phyloP scores from a whole-genome alignment of 805 yeast genomes.

The Starmerella riodocensis region DNA sequence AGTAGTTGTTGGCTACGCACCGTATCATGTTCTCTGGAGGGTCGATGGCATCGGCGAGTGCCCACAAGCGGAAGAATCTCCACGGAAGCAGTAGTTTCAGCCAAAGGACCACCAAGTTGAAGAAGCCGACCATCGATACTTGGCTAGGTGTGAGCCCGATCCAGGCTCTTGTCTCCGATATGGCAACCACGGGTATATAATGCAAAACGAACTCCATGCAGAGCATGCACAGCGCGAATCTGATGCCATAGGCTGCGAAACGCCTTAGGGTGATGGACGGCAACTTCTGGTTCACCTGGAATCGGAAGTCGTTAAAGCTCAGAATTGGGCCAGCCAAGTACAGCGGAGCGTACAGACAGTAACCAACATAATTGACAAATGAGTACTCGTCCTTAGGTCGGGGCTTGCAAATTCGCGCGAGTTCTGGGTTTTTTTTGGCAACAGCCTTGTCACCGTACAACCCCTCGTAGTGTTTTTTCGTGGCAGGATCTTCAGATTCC shows the following conservation, averaged over 20 bases:
- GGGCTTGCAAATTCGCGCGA: slow-evolving; percentile 32
- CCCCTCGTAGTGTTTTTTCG: not conserved
- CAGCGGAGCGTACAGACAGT: slow-evolving; percentile 71
- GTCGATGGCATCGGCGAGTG: slow-evolving; percentile 80
- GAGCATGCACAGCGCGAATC: slow-evolving; percentile 60
- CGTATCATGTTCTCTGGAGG: slow-evolving; percentile 97
- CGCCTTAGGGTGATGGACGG: slow-evolving; percentile 46
- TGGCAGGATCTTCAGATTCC: slow-evolving; percentile 1
- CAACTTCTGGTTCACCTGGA: slow-evolving; percentile 44
- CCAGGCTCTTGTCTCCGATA: slow-evolving; percentile 83
- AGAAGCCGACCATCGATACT: slow-evolving; percentile 84
- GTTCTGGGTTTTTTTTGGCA: slow-evolving; percentile 18
- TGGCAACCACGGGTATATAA: slow-evolving; percentile 84
- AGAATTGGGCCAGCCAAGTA: slow-evolving; percentile 91
- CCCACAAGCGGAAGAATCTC: slow-evolving; percentile 91
- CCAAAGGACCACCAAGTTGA: slow-evolving; percentile 87
- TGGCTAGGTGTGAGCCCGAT: slow-evolving; percentile 78
- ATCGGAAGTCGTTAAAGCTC: slow-evolving; percentile 80
- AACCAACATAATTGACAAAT: slow-evolving; percentile 56
- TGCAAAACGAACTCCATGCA: slow-evolving; percentile 86
- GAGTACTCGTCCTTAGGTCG: slow-evolving; percentile 49
- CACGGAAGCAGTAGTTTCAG: slow-evolving; percentile 85
- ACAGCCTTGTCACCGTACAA: not conserved
- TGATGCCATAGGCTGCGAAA: slow-evolving; percentile 45
- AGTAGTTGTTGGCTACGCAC: slow-evolving; percentile 86